Base-by-base conservation (phyloP, 306 rosid species). In the Begonia loranthoides region DNA sequence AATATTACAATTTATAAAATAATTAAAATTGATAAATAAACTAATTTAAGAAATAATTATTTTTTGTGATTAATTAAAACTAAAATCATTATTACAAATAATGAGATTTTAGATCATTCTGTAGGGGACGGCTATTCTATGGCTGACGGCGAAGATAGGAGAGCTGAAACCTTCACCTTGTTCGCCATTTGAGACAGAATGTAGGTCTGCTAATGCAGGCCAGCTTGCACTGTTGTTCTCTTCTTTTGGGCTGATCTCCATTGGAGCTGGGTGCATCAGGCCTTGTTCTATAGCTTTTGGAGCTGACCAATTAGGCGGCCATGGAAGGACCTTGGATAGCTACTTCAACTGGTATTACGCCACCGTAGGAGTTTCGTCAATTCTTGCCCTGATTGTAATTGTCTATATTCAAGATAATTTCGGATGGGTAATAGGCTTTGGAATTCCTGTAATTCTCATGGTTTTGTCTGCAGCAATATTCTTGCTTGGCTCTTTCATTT, bases 231-330 rank as follows among this genome's bases (percentile, higher is more conserved):
- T 40, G 10, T 41, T 63, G 43, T 50, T 46, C 33, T 48, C 12
- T 41, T 65, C 78, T n/a, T 55, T 78, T 8, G 75, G 58, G 36
- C 51, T 78, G 39, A 56, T 78, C 14, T 78, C 84, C 15, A 65
- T 78, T 45, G 84, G 80, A 62, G 80, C 84, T 10, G 84, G 84
- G 50, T 71, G 80, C 43, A 55, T 78, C 17, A 62, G 80, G 56
- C 77, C 84, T 39, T 70, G 80, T 59, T 78, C 79, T 24, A 69
- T 77, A 50, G 83, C 79, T 36, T 77, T 77, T 63, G 83, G 83
- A 62, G 83, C 79, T 15, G 83, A 72, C 54, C 83, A 77, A 24
- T 46, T 77, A 12, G 47, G 15, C 11, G 57, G 36, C 19, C 10
- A 51, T 24, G 43, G 39, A n/a, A 46, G 59, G 34, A 28, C 45